Conservation (phyloP, 345 rosid species). For the Streptanthus diversifolius region DNA sequence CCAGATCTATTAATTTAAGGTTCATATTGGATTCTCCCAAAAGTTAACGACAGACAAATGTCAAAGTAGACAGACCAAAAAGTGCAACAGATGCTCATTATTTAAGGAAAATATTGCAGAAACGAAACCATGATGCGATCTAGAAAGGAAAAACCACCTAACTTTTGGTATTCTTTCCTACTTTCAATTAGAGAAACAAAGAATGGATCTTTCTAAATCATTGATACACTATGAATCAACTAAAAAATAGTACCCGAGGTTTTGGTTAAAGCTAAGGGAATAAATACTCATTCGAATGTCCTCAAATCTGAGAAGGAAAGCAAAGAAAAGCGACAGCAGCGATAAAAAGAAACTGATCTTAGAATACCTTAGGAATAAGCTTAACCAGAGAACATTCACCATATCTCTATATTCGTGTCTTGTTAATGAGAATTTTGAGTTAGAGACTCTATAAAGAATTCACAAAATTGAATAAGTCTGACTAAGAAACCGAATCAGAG, state of each 20-base stretch:
- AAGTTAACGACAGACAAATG: conserved; percentile 33
- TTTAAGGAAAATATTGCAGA: conserved; percentile 28
- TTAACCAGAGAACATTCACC: neutral
- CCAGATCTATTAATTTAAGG: conserved; percentile 30
- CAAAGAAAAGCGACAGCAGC: neutral
- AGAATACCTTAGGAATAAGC: neutral
- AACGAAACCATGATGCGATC: conserved; percentile 23
- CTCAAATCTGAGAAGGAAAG: neutral
- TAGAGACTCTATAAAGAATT: neutral
- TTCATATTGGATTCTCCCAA: conserved; percentile 26
- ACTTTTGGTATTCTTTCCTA: conserved; percentile 10
- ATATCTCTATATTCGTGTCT: neutral
- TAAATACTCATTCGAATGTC: neutral
- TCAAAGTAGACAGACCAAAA: conserved; percentile 30
- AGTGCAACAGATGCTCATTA: conserved; percentile 5
- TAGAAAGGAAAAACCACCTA: neutral
- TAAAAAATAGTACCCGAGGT: neutral
- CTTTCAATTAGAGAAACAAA: conserved; percentile 15
- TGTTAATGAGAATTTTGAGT: neutral
- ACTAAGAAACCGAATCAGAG: neutral
- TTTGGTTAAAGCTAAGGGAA: neutral
- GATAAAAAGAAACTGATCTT: neutral
- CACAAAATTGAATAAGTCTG: neutral
- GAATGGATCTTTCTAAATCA: conserved; percentile 20
- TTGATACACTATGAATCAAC: neutral